Evolutionary conservation across 1,284 basidiomycete species (phyloP), one percentile per base, ranked within the genome.

Genomic region (Ceratobasidium sp.): DNA sequence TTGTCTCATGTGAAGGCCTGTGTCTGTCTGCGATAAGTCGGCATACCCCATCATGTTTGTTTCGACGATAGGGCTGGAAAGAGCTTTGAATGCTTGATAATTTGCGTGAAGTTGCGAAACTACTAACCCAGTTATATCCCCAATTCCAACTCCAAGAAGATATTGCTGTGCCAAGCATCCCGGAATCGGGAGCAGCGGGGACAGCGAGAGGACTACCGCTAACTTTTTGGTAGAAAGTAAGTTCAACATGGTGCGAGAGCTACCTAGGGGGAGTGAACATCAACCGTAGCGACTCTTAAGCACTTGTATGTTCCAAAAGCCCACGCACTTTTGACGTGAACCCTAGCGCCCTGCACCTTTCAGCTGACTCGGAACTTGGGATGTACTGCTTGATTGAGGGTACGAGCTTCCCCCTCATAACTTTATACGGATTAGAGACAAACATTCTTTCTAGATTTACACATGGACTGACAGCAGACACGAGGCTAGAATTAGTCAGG

Each of bases 31-130:
- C 0, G 86, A 82, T 11, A 91, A 82, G 17, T 84, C 87, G 0
- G 92, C 93, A 81, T 95, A 95, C 6, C 93, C 93, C 90, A 92
- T 91, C 89, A 92, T 91, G 79, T 92, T 92, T 19, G 91, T 93
- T 73, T 79, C 76, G 13, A 80, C 76, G 9, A 81, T 80, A 79
- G 86, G 91, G 87, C 94, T 69, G 34, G 32, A 25, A 32, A 25
- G 6, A 62, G 6, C n/a, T 2, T 25, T 9, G 8, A 19, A 43
- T 19, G 17, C 1, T 13, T 1, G 22, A 6, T 19, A 19, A 22
- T 34, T 34, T 17, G 46, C n/a, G 4, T 19, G 29, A 17, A 57
- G 2, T 19, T 22, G 6, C 6, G 2, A 64, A 46, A 32, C 25
- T 7, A 40, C 59, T 9, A 29, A 62, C 69, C 69, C 70, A 7